Evolutionary conservation across 257 asterid species (phyloP).

Genomic region (Solanum arcanum): DNA sequence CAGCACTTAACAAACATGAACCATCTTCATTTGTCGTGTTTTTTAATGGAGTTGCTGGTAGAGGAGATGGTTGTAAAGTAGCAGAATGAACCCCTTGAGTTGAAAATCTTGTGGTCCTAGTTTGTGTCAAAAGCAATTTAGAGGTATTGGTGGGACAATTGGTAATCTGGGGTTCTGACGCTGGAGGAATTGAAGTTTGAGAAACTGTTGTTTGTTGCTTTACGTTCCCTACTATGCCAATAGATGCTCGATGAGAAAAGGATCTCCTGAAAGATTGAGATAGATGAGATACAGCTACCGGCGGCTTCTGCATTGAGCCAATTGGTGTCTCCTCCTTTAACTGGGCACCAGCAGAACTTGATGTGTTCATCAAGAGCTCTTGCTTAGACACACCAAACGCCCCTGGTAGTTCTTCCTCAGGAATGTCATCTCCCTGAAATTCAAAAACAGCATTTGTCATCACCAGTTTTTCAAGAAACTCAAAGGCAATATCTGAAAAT

Average conservation of each 20-base stretch:
- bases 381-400: constrained; percentile 34
- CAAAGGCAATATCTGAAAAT: background rate
- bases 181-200: constrained; percentile 1
- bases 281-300: constrained; percentile 28
- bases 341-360: background rate
- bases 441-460: background rate
- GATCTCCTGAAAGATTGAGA: constrained; percentile 44
- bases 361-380: background rate
- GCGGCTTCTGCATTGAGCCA: background rate
- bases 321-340: background rate
- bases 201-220: constrained; percentile 2
- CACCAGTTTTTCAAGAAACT: background rate
- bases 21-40: background rate
- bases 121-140: background rate
- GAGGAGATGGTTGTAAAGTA: background rate
- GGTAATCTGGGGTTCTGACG: background rate
- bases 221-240: background rate
- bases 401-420: constrained; percentile 57
- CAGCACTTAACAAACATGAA: constrained; percentile 1
- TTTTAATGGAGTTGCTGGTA: constrained; percentile 50
- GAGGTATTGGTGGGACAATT: background rate
- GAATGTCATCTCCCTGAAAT: constrained; percentile 72
- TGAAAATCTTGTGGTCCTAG: background rate
- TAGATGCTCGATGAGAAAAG: constrained; percentile 23
- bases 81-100: background rate